Base-by-base conservation (phyloP, 345 rosid genomes). In the Eucalyptus fibrosa region DNA sequence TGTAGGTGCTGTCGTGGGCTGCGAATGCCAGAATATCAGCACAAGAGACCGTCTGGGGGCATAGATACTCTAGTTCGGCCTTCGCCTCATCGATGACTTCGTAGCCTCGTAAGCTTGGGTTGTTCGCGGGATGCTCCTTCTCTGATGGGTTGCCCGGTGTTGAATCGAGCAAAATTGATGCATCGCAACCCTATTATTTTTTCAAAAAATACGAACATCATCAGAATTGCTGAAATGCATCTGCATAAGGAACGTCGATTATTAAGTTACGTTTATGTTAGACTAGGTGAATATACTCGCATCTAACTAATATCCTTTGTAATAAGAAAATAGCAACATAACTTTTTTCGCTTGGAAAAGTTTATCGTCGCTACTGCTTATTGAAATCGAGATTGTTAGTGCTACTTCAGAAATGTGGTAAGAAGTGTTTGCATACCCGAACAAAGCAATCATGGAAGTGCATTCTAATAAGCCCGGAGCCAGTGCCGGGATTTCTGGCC, bases 391-490 rank as follows among this genome's bases (percentile, higher is more conserved):
- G 81, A 69, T 8, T 69, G 42, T 69, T 32, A 69, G 24, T 69
- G 11, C 42, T 32, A 69, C 81, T 69, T 69, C 81, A 32, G 23
- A 32, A 32, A 17, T 69, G 81, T 3, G 2, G 81, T 4, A 5
- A 34, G 81, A 69, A 32, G 42, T 69, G 12, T 69, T 69, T 17
- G 81, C 51, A 51, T 72, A 72, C 82, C 45, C 82, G 82, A 72
- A 91, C 89, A 34, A 91, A 91, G 88, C 92, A 89, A 62, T 91
- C 92, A 21, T 91, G 92, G 91, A 91, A 91, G 51, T 91, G 90
- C 90, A 91, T 88, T 88, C 92, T 69, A 14, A 91, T 72, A 45
- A 91, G 59, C 21, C 91, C 91, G 3, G 90, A 80, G 3, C 88
- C 89, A 4, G 81, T 69, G 49, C 91, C 88, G 7, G 91, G 89